phyloP scores from a whole-genome alignment of 192 early-diverging fungal genomes.

The Coemansia sp. region DNA sequence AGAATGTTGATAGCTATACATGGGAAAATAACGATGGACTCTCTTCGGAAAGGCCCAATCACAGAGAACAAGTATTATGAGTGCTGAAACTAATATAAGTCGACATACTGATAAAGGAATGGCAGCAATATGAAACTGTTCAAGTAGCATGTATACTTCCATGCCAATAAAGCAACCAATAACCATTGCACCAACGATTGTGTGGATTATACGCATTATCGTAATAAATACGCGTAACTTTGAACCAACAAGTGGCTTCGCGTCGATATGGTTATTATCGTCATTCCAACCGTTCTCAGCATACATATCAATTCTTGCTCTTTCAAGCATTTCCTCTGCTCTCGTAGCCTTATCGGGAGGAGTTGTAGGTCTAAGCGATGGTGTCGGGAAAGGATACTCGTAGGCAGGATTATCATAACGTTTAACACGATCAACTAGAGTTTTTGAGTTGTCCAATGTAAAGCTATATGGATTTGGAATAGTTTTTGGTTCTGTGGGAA shows the following conservation, averaged over 20 bases:
- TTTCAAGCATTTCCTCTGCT: too few species aligned
- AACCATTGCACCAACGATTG: conserved; percentile 10
- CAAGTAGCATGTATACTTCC: conserved; percentile 37
- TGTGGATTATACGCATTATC: conserved; percentile 20
- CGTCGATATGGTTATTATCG: background rate
- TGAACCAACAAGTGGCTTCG: conserved; percentile 1
- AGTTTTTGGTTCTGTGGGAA: too few species aligned
- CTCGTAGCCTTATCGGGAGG: too few species aligned
- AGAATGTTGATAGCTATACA: conserved; percentile 30
- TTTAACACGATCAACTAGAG: too few species aligned
- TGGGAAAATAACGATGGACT: conserved; percentile 33
- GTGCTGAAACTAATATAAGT: conserved; percentile 20
- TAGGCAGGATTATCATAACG: too few species aligned
- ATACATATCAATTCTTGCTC: background rate
- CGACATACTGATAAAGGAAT: conserved; percentile 42
- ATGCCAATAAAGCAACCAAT: conserved; percentile 26
- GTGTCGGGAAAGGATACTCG: too few species aligned
- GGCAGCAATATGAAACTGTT: conserved; percentile 14
- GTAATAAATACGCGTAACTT: conserved; percentile 1
- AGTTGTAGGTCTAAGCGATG: too few species aligned
- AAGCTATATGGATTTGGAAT: too few species aligned
- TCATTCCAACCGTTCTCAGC: background rate
- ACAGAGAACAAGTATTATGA: conserved; percentile 30
- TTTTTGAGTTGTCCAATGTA: too few species aligned
- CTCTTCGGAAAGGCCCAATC: conserved; percentile 22